Conservation (phyloP, 2,329 filamentous ascomycete species). For the Geosmithia flava region DNA sequence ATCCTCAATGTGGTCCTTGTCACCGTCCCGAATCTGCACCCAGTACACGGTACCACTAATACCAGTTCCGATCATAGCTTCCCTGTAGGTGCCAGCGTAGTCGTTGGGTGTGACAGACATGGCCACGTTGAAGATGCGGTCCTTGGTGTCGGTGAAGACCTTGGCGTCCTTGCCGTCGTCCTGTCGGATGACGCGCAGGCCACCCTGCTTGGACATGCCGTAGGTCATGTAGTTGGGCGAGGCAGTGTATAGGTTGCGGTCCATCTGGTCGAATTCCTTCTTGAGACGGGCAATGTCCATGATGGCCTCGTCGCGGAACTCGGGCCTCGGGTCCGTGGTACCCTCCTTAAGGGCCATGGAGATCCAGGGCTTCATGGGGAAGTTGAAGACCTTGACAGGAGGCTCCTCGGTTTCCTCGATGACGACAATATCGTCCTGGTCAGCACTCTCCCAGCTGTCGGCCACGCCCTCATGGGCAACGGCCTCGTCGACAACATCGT, state of each 20-base stretch:
- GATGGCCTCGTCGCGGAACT: conserved; percentile 66
- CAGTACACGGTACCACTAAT: conserved; percentile 97
- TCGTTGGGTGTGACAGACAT: conserved; percentile 58
- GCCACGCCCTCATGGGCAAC: conserved; percentile 34
- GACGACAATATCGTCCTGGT: conserved; percentile 53
- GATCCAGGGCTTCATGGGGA: conserved; percentile 94
- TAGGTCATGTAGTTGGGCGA: conserved; percentile 89
- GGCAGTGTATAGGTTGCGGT: conserved; percentile 83
- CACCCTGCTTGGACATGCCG: conserved; percentile 84
- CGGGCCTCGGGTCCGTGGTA: conserved; percentile 40
- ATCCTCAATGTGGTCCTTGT: conserved; percentile 69
- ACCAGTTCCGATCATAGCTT: conserved; percentile 83
- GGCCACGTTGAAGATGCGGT: conserved; percentile 89
- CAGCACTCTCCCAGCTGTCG: conserved; percentile 88
- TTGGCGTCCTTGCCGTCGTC: conserved; percentile 86
- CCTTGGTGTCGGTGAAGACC: conserved; percentile 80
- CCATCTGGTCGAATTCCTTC: conserved; percentile 96
- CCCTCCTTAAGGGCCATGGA: conserved; percentile 63
- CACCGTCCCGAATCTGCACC: conserved; percentile 64
- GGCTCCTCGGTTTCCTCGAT: conserved; percentile 54
- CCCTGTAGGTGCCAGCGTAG: conserved; percentile 45
- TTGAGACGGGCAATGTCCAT: conserved; percentile 91
- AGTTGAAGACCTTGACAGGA: conserved; percentile 77
- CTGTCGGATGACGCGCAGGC: conserved; percentile 86
- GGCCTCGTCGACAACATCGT: conserved; percentile 40